A percentile compares a stretch with the other conserved stretches of the same genome.
Evolutionary conservation across 768 basidiomycete genomes (phyloP).

Genomic region (Pleurotus ostreatus): DNA sequence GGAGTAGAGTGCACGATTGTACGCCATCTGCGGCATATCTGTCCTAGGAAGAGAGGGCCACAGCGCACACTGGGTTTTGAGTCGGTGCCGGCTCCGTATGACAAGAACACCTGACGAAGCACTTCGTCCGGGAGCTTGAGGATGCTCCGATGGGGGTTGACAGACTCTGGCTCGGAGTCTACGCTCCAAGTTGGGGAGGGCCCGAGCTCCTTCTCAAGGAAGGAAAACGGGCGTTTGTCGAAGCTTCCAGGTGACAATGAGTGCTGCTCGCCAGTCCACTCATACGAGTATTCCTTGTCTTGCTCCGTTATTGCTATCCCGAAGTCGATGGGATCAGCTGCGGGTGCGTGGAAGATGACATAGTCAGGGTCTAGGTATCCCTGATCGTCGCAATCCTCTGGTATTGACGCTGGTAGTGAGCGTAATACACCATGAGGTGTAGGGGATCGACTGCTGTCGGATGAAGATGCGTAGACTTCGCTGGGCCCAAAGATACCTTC

Average conservation of each 20-base stretch:
- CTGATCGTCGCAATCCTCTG: background rate
- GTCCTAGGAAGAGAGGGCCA: slow-evolving; percentile 1
- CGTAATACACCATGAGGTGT: background rate
- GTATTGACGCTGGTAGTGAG: background rate
- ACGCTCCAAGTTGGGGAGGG: background rate
- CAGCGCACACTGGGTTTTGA: background rate
- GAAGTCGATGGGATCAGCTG: background rate
- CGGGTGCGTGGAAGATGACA: background rate
- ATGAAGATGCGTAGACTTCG: background rate
- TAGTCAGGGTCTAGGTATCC: background rate
- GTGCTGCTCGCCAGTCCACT: background rate
- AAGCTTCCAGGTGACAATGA: background rate
- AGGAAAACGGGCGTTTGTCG: background rate
- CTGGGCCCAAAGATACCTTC: background rate
- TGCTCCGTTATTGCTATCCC: background rate
- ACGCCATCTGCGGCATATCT: slow-evolving; percentile 1
- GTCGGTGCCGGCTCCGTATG: background rate
- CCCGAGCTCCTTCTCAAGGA: no score
- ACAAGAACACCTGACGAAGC: background rate
- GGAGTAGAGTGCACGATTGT: background rate
- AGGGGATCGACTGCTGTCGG: background rate
- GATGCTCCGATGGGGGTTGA: background rate
- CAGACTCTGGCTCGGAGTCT: background rate
- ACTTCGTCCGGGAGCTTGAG: background rate
- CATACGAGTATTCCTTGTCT: background rate